Conservation (phyloP, 2,329 filamentous ascomycete genomes). For the Nemania sp. region DNA sequence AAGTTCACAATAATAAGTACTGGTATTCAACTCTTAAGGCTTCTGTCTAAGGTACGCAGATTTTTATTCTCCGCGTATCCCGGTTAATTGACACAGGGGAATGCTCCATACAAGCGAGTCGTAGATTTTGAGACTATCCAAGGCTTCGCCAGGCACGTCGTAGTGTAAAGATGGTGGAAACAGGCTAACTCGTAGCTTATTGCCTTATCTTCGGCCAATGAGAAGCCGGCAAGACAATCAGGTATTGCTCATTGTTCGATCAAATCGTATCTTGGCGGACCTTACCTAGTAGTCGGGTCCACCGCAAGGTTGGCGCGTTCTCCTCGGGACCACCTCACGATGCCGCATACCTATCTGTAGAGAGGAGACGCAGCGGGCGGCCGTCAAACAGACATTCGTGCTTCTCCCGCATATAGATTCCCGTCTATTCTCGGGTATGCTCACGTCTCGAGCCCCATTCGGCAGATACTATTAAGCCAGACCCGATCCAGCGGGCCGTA, state of each 20-base stretch:
- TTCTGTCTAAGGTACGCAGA: too few relatives aligned
- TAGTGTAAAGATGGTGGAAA: constrained; percentile 1
- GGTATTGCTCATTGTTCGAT: constrained; percentile 25
- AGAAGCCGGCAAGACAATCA: constrained; percentile 5
- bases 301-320: constrained; percentile 2
- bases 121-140: neutral
- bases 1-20: too few relatives aligned
- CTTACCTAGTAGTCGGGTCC: constrained; percentile 2
- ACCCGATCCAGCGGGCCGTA: constrained; percentile 25
- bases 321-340: constrained; percentile 3
- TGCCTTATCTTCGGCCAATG: constrained; percentile 29
- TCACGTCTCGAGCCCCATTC: constrained; percentile 17
- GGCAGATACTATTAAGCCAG: constrained; percentile 20
- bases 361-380: neutral
- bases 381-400: neutral
- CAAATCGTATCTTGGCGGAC: constrained; percentile 25
- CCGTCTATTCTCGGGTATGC: neutral
- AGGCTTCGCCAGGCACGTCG: neutral
- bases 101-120: too few relatives aligned
- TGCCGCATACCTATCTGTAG: neutral
- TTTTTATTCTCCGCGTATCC: too few relatives aligned
- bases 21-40: too few relatives aligned
- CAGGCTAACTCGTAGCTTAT: neutral
- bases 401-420: constrained; percentile 2
- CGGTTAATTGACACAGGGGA: too few relatives aligned